Percentiles rank a stretch among this genome's conserved stretches.
Evolutionary conservation across 1,139 yeast genomes (phyloP).

Genomic region (Blastobotrys malaysiensis): DNA sequence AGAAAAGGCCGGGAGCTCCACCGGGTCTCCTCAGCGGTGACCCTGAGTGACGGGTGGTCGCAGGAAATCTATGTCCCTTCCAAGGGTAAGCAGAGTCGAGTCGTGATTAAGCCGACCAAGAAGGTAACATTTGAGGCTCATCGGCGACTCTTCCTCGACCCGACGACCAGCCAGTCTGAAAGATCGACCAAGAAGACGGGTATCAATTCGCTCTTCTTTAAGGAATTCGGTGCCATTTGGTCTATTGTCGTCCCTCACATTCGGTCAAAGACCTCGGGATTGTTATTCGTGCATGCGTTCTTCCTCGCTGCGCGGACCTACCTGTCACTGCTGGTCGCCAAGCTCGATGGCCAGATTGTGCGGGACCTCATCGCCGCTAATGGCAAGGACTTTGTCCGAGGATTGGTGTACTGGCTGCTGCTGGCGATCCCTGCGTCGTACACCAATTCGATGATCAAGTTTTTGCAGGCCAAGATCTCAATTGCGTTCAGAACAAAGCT

Average conservation of each 20-base stretch:
- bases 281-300: conserved; percentile 65
- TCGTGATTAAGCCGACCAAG: conserved; percentile 55
- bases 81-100: conserved; percentile 42
- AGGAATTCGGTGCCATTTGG: conserved; percentile 74
- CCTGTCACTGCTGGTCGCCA: conserved; percentile 79
- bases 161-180: conserved; percentile 34
- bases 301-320: conserved; percentile 80
- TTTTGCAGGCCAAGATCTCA: conserved; percentile 69
- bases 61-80: conserved; percentile 43
- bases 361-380: conserved; percentile 82
- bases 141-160: conserved; percentile 54
- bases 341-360: conserved; percentile 87
- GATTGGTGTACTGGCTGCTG: conserved; percentile 77
- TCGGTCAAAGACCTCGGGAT: conserved; percentile 59
- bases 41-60: conserved; percentile 26
- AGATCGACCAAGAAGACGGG: conserved; percentile 26
- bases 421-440: conserved; percentile 93
- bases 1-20: conserved; percentile 16
- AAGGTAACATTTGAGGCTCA: conserved; percentile 64
- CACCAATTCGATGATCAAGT: conserved; percentile 86
- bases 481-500: conserved; percentile 80
- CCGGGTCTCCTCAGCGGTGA: conserved; percentile 27
- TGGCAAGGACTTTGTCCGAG: conserved; percentile 68
- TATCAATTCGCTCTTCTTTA: conserved; percentile 56
- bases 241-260: conserved; percentile 73